Percentiles rank a stretch among this genome's conserved stretches.
Conservation (phyloP, 805 yeast species). For the Lachancea thermotolerans region DNA sequence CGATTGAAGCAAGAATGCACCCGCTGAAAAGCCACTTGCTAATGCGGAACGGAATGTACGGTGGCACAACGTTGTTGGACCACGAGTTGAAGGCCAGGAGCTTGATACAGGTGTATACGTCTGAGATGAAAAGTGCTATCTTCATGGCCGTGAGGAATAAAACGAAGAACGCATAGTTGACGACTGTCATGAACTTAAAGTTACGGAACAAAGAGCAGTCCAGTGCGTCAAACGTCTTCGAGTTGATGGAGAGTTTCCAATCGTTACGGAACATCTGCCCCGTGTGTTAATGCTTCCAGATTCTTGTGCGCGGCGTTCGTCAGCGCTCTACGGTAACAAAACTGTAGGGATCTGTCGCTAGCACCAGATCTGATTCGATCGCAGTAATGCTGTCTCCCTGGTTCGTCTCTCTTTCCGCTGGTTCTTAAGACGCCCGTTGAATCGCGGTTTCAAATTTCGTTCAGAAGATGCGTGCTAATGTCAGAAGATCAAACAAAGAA, state of each 20-base stretch:
- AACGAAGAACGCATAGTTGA: constrained; percentile 17
- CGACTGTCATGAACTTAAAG: constrained; percentile 16
- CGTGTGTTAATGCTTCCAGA: too few relatives aligned
- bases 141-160: constrained; percentile 40
- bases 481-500: too few relatives aligned
- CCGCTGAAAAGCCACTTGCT: constrained; percentile 71
- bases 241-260: constrained; percentile 23
- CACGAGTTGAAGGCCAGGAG: constrained; percentile 67
- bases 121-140: constrained; percentile 53
- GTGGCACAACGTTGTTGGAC: constrained; percentile 47
- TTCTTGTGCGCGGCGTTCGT: neutral
- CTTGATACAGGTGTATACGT: constrained; percentile 71
- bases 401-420: too few relatives aligned
- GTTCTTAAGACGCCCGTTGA: too few relatives aligned
- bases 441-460: too few relatives aligned
- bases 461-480: too few relatives aligned
- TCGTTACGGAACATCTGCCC: constrained; percentile 19
- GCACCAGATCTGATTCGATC: neutral
- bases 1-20: constrained; percentile 68
- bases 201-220: constrained; percentile 21
- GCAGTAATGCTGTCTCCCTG: neutral
- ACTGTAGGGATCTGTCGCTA: neutral
- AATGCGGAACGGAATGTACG: constrained; percentile 43
- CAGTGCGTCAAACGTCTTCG: constrained; percentile 24
- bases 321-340: neutral